Conservation (phyloP, 164 flowering plant species). For the Echeveria elegans region DNA sequence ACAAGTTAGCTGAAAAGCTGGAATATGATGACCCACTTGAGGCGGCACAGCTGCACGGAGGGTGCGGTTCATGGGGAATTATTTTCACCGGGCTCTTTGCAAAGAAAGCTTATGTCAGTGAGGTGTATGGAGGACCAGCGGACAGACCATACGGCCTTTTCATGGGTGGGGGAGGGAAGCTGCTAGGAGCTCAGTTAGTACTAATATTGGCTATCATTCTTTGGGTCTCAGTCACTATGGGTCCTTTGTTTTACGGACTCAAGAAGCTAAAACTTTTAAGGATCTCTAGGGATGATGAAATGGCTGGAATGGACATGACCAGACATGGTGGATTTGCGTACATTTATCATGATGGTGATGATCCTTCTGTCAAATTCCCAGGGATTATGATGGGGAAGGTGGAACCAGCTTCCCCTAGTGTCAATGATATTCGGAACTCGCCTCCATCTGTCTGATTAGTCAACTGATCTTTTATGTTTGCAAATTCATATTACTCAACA, state of each 20-base stretch:
- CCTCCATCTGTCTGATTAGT: background rate
- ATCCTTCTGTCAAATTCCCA: background rate
- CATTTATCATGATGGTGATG: conserved; percentile 10
- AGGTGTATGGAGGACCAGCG: conserved; percentile 9
- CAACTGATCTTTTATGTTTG: background rate
- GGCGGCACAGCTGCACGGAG: conserved; percentile 12
- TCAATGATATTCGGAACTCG: background rate
- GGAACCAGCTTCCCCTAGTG: no score
- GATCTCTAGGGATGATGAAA: conserved; percentile 19
- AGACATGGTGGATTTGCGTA: background rate
- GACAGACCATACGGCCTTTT: background rate
- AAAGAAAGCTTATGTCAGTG: conserved; percentile 14
- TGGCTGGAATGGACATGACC: background rate
- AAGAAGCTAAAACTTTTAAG: conserved; percentile 16
- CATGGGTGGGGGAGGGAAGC: background rate
- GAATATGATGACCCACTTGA: conserved; percentile 25
- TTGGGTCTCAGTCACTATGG: conserved; percentile 11
- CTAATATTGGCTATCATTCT: background rate
- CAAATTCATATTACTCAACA: background rate
- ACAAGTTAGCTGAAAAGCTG: conserved; percentile 18
- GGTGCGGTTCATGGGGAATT: background rate
- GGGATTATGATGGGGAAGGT: background rate
- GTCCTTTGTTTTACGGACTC: conserved; percentile 16
- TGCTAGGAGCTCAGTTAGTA: background rate
- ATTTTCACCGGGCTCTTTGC: conserved; percentile 24